A percentile compares a stretch with the other conserved stretches of the same genome.
Evolutionary conservation across 306 rosid species (phyloP).

Genomic region (Luffa acutangula): DNA sequence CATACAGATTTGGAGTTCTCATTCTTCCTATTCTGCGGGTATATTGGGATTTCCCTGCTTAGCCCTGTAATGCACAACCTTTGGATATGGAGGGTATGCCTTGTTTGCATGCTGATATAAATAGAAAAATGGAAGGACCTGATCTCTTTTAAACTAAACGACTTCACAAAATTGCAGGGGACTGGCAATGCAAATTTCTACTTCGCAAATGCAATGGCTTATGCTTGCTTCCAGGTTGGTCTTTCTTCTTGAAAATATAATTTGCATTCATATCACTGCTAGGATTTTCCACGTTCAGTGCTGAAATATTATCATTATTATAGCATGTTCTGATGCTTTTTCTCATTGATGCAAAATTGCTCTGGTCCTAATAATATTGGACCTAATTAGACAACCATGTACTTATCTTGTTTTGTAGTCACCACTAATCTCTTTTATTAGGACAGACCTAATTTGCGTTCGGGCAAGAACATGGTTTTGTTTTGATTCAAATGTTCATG

Average conservation of each 20-base stretch:
- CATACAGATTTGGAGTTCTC: conserved; percentile 84
- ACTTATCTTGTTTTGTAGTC: not conserved
- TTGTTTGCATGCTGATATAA: conserved; percentile 15
- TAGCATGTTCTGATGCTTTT: not conserved
- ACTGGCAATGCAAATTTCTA: conserved; percentile 96
- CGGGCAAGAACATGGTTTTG: not conserved
- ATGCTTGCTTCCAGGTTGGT: conserved; percentile 82
- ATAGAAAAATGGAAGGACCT: not conserved
- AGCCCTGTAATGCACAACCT: conserved; percentile 99
- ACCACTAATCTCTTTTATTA: not conserved
- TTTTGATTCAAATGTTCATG: not conserved
- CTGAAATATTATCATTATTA: not conserved
- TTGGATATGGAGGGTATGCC: conserved; percentile 97
- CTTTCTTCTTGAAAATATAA: not conserved
- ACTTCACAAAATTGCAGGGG: conserved; percentile 52
- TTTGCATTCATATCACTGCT: not conserved
- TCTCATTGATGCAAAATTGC: too few relatives aligned
- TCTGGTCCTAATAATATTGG: not conserved
- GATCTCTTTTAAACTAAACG: conserved; percentile 3
- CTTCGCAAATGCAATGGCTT: conserved; percentile 82
- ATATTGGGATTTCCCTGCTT: conserved; percentile 79
- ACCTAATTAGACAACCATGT: not conserved
- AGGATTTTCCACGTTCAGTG: not conserved
- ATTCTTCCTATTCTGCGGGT: conserved; percentile 78
- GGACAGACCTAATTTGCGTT: not conserved